These are phyloP conservation scores for Aspergillus oerlinghausenensis DNA, from an alignment of 2,329 filamentous ascomycete genomes.

Conservation along the genomic window DNA sequence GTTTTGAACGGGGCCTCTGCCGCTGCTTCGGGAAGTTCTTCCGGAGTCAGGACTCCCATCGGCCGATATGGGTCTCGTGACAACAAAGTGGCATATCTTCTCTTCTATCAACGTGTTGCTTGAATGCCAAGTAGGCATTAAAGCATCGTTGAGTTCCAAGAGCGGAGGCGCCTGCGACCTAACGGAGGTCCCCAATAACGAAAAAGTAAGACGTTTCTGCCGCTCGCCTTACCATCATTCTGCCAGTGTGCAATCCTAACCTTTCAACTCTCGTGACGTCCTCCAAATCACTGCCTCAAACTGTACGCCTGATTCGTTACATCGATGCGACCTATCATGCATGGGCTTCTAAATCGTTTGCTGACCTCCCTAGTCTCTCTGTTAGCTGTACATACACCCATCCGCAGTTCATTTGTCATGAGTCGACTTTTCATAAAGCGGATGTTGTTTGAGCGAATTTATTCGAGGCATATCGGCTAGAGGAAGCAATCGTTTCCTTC, in stretches of 20 bases:
- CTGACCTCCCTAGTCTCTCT: background rate
- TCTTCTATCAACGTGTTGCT: slow-evolving; percentile 81
- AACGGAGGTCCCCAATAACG: background rate
- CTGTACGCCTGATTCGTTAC: background rate
- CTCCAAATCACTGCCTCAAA: background rate
- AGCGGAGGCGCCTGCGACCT: background rate
- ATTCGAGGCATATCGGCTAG: background rate
- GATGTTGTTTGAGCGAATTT: background rate
- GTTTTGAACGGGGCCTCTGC: slow-evolving; percentile 61
- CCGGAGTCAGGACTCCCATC: slow-evolving; percentile 54
- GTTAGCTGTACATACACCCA: background rate
- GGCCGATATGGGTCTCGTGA: slow-evolving; percentile 65
- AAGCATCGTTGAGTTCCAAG: background rate
- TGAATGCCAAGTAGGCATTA: slow-evolving; percentile 10
- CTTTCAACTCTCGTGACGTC: background rate
- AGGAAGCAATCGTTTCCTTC: background rate
- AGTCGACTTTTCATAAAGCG: background rate
- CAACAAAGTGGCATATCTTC: slow-evolving; percentile 93
- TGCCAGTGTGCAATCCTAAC: background rate
- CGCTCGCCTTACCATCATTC: background rate
- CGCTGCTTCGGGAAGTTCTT: slow-evolving; percentile 48
- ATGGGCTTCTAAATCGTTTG: background rate
- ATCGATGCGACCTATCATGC: background rate
- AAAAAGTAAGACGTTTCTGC: background rate
- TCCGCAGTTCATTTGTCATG: slow-evolving; percentile 2